Evolutionary conservation across 176 grass and related monocot genomes (phyloP).

Genomic region (Ananas comosus): DNA sequence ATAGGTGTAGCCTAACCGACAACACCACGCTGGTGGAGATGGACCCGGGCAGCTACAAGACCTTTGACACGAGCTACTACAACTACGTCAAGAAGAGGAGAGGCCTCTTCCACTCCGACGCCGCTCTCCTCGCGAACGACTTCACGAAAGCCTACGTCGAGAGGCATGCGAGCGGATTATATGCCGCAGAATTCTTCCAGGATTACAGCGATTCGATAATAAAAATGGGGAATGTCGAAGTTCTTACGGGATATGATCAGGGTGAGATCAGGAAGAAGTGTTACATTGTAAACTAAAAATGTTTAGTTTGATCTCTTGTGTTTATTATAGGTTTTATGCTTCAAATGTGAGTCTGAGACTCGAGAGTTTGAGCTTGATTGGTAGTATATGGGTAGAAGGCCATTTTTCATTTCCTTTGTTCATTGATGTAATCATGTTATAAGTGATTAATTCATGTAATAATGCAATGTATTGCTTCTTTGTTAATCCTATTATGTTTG

Average conservation of each 20-base stretch:
- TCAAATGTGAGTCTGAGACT: no score
- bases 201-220: slow-evolving; percentile 62
- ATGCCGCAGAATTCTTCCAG: slow-evolving; percentile 44
- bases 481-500: no score
- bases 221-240: slow-evolving; percentile 43
- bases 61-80: slow-evolving; percentile 68
- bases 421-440: no score
- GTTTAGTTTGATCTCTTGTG: no score
- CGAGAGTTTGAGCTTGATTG: no score
- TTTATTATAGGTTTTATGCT: no score
- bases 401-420: no score
- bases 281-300: slow-evolving; percentile 28
- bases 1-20: slow-evolving; percentile 44
- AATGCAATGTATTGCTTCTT: no score
- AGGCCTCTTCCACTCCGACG: slow-evolving; percentile 79
- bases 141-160: slow-evolving; percentile 54
- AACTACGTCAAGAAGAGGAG: slow-evolving; percentile 41
- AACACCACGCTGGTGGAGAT: slow-evolving; percentile 68
- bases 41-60: slow-evolving; percentile 77
- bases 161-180: slow-evolving; percentile 33
- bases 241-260: slow-evolving; percentile 36
- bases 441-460: no score
- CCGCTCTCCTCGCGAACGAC: slow-evolving; percentile 43
- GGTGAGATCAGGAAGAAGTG: slow-evolving; percentile 79
- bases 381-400: no score